Evolutionary conservation across 768 basidiomycete genomes (phyloP).

Genomic region (Rubroboletus pulcherrimus): DNA sequence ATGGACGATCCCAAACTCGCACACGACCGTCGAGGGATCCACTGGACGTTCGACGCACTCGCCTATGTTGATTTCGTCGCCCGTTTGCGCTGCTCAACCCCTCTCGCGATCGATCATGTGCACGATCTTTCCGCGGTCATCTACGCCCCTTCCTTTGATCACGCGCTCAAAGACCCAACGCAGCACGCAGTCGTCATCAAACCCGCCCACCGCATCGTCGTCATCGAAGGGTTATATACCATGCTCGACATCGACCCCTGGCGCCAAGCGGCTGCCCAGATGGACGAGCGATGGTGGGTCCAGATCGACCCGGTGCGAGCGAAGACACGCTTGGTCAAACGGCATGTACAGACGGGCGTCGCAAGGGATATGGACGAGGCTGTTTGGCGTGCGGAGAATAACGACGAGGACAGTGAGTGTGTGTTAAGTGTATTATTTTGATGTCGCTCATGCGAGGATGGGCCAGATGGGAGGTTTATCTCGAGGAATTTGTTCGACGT

Average conservation of each 20-base stretch:
- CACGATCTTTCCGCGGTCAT: conserved; percentile 28
- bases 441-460: neutral
- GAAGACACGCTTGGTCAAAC: conserved; percentile 53
- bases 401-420: conserved; percentile 70
- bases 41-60: conserved; percentile 88
- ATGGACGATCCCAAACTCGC: conserved; percentile 77
- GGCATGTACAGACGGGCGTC: conserved; percentile 79
- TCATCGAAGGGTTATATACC: conserved; percentile 90
- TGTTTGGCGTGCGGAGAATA: conserved; percentile 65
- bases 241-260: conserved; percentile 74
- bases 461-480: conserved; percentile 44
- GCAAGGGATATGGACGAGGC: conserved; percentile 63
- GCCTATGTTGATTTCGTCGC: conserved; percentile 67
- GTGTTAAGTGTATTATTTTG: neutral
- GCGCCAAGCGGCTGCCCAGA: conserved; percentile 54
- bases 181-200: conserved; percentile 54
- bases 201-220: conserved; percentile 67
- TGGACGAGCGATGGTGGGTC: conserved; percentile 82
- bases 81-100: conserved; percentile 40
- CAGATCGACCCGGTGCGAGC: conserved; percentile 55
- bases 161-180: conserved; percentile 82
- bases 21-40: conserved; percentile 74
- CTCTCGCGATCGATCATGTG: neutral
- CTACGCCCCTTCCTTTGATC: conserved; percentile 81
- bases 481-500: conserved; percentile 36